Conservation (phyloP, 805 yeast genomes). For the Pichia sporocuriosa region DNA sequence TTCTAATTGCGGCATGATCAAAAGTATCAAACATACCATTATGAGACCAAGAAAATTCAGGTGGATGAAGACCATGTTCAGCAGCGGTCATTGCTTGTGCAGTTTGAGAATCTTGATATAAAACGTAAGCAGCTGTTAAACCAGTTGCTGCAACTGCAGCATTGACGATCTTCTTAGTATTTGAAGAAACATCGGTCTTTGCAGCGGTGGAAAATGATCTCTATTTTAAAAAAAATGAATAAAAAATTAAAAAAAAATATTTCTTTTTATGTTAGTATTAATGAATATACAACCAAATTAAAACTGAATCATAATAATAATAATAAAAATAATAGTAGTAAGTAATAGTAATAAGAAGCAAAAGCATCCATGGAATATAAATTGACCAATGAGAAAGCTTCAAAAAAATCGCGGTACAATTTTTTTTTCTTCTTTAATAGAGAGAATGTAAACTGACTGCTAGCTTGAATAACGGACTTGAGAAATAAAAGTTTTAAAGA, state of each 20-base stretch:
- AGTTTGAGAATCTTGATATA: constrained; percentile 77
- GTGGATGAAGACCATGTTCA: constrained; percentile 97
- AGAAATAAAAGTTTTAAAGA: too few relatives aligned
- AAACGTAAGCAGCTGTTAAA: constrained; percentile 69
- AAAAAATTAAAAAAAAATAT: neutral
- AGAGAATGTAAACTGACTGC: too few relatives aligned
- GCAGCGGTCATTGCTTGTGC: constrained; percentile 98
- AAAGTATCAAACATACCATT: constrained; percentile 85
- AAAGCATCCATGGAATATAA: neutral
- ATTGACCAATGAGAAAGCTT: constrained; percentile 23
- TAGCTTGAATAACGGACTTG: too few relatives aligned
- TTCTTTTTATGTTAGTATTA: constrained; percentile 15
- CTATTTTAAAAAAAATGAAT: constrained; percentile 15
- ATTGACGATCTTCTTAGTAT: constrained; percentile 44
- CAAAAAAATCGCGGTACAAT: constrained; percentile 24
- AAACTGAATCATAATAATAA: too few relatives aligned
- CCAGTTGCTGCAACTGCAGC: constrained; percentile 71
- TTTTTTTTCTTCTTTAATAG: too few relatives aligned
- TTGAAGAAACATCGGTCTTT: constrained; percentile 27
- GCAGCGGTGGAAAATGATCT: constrained; percentile 32
- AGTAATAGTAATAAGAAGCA: neutral
- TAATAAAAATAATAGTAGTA: too few relatives aligned
- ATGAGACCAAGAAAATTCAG: constrained; percentile 90
- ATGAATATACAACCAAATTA: neutral
- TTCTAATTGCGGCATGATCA: constrained; percentile 93